Evolutionary conservation across 164 flowering plant genomes (phyloP), one percentile per base, ranked within the genome.

Genomic region (Warburgia ugandensis): DNA sequence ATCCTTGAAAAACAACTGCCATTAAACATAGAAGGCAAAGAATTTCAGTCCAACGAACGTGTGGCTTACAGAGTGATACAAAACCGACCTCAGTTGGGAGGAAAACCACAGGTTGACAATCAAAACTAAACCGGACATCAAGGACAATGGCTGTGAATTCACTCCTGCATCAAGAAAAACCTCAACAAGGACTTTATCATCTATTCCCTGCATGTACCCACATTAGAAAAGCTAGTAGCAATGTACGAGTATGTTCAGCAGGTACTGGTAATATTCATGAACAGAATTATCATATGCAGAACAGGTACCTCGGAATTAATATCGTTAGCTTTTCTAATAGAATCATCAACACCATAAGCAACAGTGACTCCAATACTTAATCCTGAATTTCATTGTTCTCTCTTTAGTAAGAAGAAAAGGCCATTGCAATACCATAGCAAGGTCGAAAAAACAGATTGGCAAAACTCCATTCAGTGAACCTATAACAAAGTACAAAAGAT

Each of bases 101-200:
- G 28, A 88, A 61, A 39, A 65, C 86, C 60, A 88, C 91, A 54
- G 94, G 94, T 59, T 70, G 68, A 57, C 72, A 69, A 56, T 79
- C 74, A 33, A 46, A 64, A 65, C 79, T 78, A 60, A 80, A 71
- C 21, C 94, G 87, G 43, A 88, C 86, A 69, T 88, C 97, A 66
- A 88, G 86, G 51, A 88, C 80, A 68, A 88, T 88, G 19, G 94
- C 80, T 20, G 97, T 88, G 61, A 88, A 88, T 59, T 88, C 94
- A 58, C 73, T 68, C 91, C 91, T 56, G 91, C 92, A 70, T 79
- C 82, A 49, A 88, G 84, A 62, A 88, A 88, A 52, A 85, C 52
- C 58, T 88, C 97, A 60, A 88, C 58, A 25, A 84, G 58, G 50
- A 83, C 89, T 69, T 65, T 85, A 52, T 83, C 77, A 63, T 88